Evolutionary conservation across 1,284 basidiomycete genomes (phyloP).

Genomic region (Cryptococcus neoformans): DNA sequence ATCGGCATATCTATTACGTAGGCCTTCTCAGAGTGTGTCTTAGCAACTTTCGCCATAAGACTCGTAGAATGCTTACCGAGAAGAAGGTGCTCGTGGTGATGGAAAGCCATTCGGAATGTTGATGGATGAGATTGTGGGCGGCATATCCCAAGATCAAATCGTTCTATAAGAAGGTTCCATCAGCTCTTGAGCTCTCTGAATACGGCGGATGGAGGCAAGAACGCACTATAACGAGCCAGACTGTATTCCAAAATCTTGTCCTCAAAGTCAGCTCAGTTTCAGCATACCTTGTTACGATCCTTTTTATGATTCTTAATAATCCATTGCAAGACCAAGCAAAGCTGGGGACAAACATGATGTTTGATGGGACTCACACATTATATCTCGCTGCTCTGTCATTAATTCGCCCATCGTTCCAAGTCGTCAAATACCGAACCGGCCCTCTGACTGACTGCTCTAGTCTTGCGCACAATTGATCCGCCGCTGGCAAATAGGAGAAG

Average conservation of each 20-base stretch:
- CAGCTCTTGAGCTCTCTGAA: neutral
- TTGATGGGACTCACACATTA: slow-evolving; percentile 38
- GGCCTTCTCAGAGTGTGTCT: neutral
- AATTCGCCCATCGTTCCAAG: slow-evolving; percentile 24
- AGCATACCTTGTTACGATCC: neutral
- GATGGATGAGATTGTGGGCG: slow-evolving; percentile 15
- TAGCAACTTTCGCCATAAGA: too few relatives aligned
- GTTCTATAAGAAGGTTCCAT: slow-evolving; percentile 52
- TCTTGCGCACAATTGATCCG: slow-evolving; percentile 23
- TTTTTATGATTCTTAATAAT: too few relatives aligned
- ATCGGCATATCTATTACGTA: slow-evolving; percentile 17
- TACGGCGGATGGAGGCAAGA: slow-evolving; percentile 2
- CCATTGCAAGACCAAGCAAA: too few relatives aligned
- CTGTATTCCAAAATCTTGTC: slow-evolving; percentile 77
- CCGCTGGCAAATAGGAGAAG: slow-evolving; percentile 3
- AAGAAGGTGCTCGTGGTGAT: slow-evolving; percentile 10
- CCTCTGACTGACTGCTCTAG: slow-evolving; percentile 13
- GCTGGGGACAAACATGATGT: neutral
- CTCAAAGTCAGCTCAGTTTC: neutral
- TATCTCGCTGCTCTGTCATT: slow-evolving; percentile 30
- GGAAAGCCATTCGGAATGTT: slow-evolving; percentile 10
- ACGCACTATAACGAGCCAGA: slow-evolving; percentile 72
- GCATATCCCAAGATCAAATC: slow-evolving; percentile 54
- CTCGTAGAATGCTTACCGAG: too few relatives aligned
- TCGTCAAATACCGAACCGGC: slow-evolving; percentile 13